Evolutionary conservation across 208 protist genomes (phyloP).

Genomic region (Angomonas ambiguus): DNA sequence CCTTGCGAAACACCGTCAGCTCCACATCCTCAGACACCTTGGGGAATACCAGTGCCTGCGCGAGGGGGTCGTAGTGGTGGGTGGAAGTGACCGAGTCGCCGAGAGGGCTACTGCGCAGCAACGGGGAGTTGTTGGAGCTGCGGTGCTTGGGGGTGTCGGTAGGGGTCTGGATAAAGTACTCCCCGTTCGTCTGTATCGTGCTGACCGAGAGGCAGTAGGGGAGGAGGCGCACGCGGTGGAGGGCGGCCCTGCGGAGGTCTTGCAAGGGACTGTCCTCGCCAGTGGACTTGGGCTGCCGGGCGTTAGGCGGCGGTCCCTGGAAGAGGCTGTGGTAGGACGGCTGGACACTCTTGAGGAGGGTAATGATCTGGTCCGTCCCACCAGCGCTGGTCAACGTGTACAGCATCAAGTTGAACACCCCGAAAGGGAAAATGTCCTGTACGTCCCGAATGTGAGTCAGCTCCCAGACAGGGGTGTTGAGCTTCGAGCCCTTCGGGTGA

Average conservation of each 20-base stretch:
- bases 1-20: constrained; percentile 46
- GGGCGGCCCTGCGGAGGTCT: background rate
- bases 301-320: constrained; percentile 31
- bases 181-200: constrained; percentile 17
- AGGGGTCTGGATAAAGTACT: background rate
- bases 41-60: constrained; percentile 54
- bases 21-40: constrained; percentile 57
- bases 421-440: constrained; percentile 54
- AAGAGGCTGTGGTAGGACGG: constrained; percentile 24
- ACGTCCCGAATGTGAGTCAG: constrained; percentile 43
- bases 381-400: constrained; percentile 44
- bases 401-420: constrained; percentile 76
- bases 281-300: constrained; percentile 30
- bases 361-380: constrained; percentile 63
- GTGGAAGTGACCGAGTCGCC: constrained; percentile 48
- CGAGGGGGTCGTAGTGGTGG: constrained; percentile 59
- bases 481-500: background rate
- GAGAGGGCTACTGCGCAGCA: constrained; percentile 47
- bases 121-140: constrained; percentile 28
- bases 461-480: background rate
- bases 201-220: constrained; percentile 62
- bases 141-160: constrained; percentile 28
- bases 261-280: constrained; percentile 31
- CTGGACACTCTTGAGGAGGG: constrained; percentile 49
- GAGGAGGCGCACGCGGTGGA: constrained; percentile 60